Base-by-base conservation (phyloP, 148 eudicot genomes). In the Amaranthus palmeri region DNA sequence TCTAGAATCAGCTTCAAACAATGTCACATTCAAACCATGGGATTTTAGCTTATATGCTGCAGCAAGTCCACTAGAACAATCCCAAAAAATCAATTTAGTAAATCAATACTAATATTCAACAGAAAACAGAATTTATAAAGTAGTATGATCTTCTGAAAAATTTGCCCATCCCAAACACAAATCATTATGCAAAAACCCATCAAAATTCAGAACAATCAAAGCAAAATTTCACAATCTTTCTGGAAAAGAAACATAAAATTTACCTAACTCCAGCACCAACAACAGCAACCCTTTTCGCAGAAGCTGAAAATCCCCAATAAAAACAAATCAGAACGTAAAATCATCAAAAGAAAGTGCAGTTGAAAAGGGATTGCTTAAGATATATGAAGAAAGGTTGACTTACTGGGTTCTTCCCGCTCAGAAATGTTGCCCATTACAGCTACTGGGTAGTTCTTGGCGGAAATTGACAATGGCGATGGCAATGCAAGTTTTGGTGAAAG, bases 191-290 rank as follows among this genome's bases (percentile, higher is more conserved):
- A 25, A 25, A 25, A 25, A 25, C 36, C 36, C 36, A 25, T 25
- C 36, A 25, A 25, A 25, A 25, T 25, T 25, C 1, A 2, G 36
- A 25, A 0, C 36, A 25, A 25, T 25, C 36, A 25, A 25, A 25
- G 36, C 36, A 25, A 25, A 25, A 25, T 10, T 46, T 40, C 40
- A 60, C 9, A 44, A 64, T 14, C 13, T 17, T 4, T 7, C 40
- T 6, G 48, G 43, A 17, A 48, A 17, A 61, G 44, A 61, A 61
- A 54, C 44, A 42, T 61, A 53, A 45, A 58, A 46, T 12, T 13
- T 72, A 93, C 98, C 98, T 91, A 61, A 91, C 89, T 77, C 97
- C 98, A 75, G 97, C 98, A 78, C 98, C 98, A 78, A 93, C 81
- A 76, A 93, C 98, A 48, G 98, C 98, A 67, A 93, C 96, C 65